Conservation (phyloP, 352 stramenopile species). For the Globisporangium middletonii region DNA sequence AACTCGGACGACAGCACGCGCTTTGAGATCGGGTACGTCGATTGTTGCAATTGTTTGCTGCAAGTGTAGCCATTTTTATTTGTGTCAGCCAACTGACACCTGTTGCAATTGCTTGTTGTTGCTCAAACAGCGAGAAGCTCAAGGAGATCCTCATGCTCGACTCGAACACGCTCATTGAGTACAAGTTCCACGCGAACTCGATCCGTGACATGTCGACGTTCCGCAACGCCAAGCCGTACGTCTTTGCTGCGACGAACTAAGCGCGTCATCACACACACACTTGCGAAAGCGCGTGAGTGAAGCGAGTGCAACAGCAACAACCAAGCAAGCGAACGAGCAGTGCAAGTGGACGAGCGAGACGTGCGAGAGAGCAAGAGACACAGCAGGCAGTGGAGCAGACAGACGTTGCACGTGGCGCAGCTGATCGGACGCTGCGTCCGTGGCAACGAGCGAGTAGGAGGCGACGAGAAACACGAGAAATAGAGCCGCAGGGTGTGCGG, state of each 20-base stretch:
- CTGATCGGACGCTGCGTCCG: no score
- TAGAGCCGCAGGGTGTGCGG: no score
- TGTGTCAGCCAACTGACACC: slow-evolving; percentile 3
- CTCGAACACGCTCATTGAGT: slow-evolving; percentile 92
- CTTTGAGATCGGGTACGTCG: slow-evolving; percentile 73
- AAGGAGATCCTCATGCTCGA: slow-evolving; percentile 93
- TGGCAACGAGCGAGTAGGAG: no score
- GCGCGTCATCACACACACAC: not conserved
- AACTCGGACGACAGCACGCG: slow-evolving; percentile 86
- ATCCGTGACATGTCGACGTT: slow-evolving; percentile 93
- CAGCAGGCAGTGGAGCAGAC: no score
- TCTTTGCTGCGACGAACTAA: slow-evolving; percentile 74
- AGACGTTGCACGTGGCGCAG: no score
- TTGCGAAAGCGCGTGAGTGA: not conserved
- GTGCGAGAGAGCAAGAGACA: no score
- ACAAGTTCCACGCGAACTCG: slow-evolving; percentile 92
- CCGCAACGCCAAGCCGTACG: slow-evolving; percentile 90
- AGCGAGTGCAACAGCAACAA: not conserved
- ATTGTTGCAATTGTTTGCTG: not conserved
- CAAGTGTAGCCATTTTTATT: not conserved
- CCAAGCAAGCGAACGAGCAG: no score
- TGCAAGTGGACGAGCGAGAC: no score
- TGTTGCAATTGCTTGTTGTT: slow-evolving; percentile 4
- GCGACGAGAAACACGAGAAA: no score
- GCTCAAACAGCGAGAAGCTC: slow-evolving; percentile 79